Percentiles rank a stretch among this genome's conserved stretches.
phyloP scores from a whole-genome alignment of 805 yeast species.

The Wickerhamiella sorbophila region DNA sequence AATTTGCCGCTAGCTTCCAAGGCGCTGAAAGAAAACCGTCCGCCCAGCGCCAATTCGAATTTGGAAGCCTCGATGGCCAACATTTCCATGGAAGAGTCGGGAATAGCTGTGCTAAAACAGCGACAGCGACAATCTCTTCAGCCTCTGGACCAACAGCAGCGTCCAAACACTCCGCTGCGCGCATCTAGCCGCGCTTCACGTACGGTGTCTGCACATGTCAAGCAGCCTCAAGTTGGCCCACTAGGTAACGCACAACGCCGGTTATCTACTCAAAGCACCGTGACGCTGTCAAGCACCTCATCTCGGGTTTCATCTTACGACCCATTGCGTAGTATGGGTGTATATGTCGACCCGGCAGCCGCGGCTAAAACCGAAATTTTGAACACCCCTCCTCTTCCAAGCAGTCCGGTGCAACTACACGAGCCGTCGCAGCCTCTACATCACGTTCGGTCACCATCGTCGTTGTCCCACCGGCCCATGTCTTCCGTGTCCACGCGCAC shows the following conservation, averaged over 20 bases:
- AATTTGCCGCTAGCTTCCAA: neutral
- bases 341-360: constrained; percentile 1
- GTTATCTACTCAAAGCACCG: neutral
- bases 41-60: neutral
- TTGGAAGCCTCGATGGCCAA: neutral
- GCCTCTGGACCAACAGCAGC: neutral
- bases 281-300: neutral
- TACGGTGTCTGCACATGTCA: neutral
- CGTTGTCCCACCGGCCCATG: neutral
- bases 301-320: neutral
- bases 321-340: neutral
- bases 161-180: neutral
- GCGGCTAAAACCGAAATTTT: neutral
- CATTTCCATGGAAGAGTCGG: neutral
- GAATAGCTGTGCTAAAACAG: neutral
- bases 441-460: neutral
- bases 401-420: neutral
- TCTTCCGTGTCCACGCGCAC: neutral
- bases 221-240: constrained; percentile 2
- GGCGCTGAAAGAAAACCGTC: neutral
- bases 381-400: neutral
- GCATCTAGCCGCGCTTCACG: neutral
- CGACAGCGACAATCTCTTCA: neutral
- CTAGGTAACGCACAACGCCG: neutral
- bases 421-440: no score